Conservation (phyloP, 805 yeast species). For the Candida ulmi region DNA sequence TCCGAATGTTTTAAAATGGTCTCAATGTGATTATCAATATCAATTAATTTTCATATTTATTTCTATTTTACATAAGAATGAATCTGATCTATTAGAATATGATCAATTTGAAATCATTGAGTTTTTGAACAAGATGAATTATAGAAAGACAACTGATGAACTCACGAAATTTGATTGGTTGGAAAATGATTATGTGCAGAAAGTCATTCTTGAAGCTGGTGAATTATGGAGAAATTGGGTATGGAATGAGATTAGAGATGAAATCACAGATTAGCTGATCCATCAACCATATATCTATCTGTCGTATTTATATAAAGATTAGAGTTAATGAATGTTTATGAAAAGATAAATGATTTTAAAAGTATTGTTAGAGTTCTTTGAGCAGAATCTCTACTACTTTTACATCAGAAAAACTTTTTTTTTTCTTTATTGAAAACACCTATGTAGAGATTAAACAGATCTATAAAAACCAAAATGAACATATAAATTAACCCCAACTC, state of each 20-base stretch:
- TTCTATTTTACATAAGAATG: constrained; percentile 76
- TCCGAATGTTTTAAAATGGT: constrained; percentile 38
- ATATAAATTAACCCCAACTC: too few species aligned
- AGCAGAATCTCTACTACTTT: too few species aligned
- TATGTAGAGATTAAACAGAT: too few species aligned
- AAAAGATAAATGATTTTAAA: too few species aligned
- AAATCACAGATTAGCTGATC: constrained; percentile 13
- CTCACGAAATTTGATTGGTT: constrained; percentile 1
- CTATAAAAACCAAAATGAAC: too few species aligned
- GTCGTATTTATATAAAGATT: too few species aligned
- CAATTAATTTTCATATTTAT: constrained; percentile 71
- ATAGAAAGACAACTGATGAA: constrained; percentile 5
- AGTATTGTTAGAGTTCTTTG: too few species aligned
- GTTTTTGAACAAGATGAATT: constrained; percentile 46
- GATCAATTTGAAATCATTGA: constrained; percentile 89
- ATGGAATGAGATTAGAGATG: constrained; percentile 52
- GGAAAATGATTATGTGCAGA: constrained; percentile 57
- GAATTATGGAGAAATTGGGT: constrained; percentile 86
- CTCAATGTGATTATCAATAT: constrained; percentile 66
- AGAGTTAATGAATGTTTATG: not conserved
- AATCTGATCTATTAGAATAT: constrained; percentile 71
- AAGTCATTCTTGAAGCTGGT: constrained; percentile 71
- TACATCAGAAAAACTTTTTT: too few species aligned
- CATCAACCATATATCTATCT: too few species aligned
- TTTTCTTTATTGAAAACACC: too few species aligned